A percentile compares a stretch with the other conserved stretches of the same genome.
Conservation (phyloP, 495 filamentous ascomycete genomes). For the Lophium mytilinum region DNA sequence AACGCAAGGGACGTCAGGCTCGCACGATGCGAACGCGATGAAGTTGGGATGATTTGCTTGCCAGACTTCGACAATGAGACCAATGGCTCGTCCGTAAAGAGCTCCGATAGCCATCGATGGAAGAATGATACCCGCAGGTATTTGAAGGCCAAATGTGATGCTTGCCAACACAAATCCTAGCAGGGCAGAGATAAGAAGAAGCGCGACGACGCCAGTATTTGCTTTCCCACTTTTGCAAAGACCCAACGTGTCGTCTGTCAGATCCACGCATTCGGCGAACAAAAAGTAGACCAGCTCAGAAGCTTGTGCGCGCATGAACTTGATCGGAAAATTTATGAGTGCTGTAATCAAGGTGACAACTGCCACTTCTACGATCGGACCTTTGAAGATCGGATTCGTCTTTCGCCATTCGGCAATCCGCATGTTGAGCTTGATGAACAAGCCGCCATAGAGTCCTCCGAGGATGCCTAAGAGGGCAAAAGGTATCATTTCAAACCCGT, state of each 20-base stretch:
- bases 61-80: conserved; percentile 83
- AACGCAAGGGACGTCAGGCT: conserved; percentile 82
- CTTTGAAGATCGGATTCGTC: conserved; percentile 47
- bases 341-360: conserved; percentile 70
- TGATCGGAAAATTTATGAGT: conserved; percentile 86
- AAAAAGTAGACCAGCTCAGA: conserved; percentile 87
- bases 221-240: conserved; percentile 73
- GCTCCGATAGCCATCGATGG: conserved; percentile 97
- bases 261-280: conserved; percentile 78
- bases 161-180: conserved; percentile 80
- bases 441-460: conserved; percentile 84
- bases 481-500: conserved; percentile 87
- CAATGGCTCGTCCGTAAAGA: conserved; percentile 82
- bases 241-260: conserved; percentile 72
- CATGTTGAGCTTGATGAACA: conserved; percentile 95
- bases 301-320: conserved; percentile 82
- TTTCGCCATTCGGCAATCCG: conserved; percentile 75
- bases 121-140: conserved; percentile 92
- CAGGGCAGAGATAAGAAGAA: conserved; percentile 70
- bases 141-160: conserved; percentile 90
- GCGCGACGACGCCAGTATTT: conserved; percentile 64
- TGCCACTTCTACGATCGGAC: conserved; percentile 68
- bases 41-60: conserved; percentile 68
- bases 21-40: conserved; percentile 70
- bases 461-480: conserved; percentile 81